phyloP scores from a whole-genome alignment of 106 monocot species.

The Amphibolis antarctica region DNA sequence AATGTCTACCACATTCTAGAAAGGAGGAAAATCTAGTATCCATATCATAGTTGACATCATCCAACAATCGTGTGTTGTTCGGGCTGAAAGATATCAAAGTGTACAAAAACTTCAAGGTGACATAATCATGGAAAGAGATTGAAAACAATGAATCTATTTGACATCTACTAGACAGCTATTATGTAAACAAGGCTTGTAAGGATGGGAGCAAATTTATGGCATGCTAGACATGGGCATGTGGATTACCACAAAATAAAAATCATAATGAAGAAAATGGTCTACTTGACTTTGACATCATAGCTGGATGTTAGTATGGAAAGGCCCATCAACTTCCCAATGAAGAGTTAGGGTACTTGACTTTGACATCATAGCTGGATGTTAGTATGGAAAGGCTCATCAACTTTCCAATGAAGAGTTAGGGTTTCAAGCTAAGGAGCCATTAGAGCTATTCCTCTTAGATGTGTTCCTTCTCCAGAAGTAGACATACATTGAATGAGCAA shows the following conservation, averaged over 20 bases:
- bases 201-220: background rate
- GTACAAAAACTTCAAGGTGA: background rate
- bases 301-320: conserved; percentile 10
- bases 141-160: conserved; percentile 10
- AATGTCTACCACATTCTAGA: background rate
- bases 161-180: conserved; percentile 1
- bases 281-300: conserved; percentile 6
- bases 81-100: conserved; percentile 1
- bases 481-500: conserved; percentile 3
- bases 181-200: background rate
- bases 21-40: conserved; percentile 1
- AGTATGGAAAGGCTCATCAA: conserved; percentile 17
- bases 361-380: background rate
- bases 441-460: conserved; percentile 9
- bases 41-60: background rate
- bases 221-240: conserved; percentile 5
- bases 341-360: conserved; percentile 5
- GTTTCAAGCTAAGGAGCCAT: conserved; percentile 5
- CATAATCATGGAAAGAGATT: background rate
- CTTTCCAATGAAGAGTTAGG: conserved; percentile 7
- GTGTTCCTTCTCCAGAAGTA: conserved; percentile 5
- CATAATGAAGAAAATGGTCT: conserved; percentile 6
- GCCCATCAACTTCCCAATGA: conserved; percentile 10
- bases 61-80: background rate
- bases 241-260: conserved; percentile 8